Evolutionary conservation across 306 rosid genomes (phyloP), one percentile per base, ranked within the genome.

Genomic region (Vachellia pachyceras): DNA sequence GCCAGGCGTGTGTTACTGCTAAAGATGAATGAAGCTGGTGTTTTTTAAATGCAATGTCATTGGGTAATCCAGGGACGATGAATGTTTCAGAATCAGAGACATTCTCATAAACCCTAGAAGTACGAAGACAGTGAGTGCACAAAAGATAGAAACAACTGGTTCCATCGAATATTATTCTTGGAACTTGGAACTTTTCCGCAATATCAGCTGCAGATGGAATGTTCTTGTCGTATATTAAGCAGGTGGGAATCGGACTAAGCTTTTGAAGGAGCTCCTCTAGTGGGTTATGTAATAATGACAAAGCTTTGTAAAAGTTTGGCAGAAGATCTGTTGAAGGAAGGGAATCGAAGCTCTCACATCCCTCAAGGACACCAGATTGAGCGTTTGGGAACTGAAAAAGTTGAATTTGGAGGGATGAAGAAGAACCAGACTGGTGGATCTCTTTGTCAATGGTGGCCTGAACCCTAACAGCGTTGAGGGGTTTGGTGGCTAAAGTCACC

Each of bases 401-500:
- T 2, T 81, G 79, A 7, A 88, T 36, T 22, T 65, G 77, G 73
- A 93, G 80, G 1, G 68, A 80, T n/a, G 33, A 29, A 29, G 33
- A 29, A 29, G 82, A 87, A 0, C 86, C 83, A 3, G 86, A 72
- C 39, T 78, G 69, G 17, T 73, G 66, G 18, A 15, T 57, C 9
- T 88, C 92, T 70, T 83, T 80, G 42, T 83, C 7, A 3, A 92
- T 80, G 29, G 45, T 49, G 6, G 25, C 33, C 83, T 52, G 44
- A 69, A 90, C 76, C 72, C 87, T 64, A 11, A 23, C 23, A 14
- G 94, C 90, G 49, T 93, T 91, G 50, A 70, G 79, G 36, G 94
- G 92, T 49, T 94, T 93, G 7, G 92, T 90, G 68, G 90, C 45
- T 55, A 93, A 40, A 39, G 89, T 93, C 1, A 88, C 92, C 22